Evolutionary conservation across 1,284 basidiomycete genomes (phyloP).

Genomic region (Ceratobasidium sp.): DNA sequence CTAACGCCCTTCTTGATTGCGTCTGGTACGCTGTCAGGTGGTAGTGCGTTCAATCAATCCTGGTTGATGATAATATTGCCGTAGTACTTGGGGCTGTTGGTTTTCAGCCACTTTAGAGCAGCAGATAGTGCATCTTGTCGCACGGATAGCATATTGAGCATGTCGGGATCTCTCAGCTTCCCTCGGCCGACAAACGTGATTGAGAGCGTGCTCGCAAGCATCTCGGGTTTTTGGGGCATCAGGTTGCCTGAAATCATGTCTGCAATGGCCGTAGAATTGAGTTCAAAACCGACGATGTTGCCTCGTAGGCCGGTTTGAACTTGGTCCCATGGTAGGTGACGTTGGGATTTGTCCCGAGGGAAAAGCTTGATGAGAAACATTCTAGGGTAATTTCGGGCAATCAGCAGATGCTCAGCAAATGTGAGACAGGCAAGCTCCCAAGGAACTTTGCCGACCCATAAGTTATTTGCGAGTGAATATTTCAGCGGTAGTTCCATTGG

Average conservation of each 20-base stretch:
- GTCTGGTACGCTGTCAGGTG: conserved; percentile 39
- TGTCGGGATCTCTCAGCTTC: conserved; percentile 53
- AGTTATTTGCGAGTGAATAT: conserved; percentile 56
- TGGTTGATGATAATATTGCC: conserved; percentile 4
- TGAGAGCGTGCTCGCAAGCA: conserved; percentile 57
- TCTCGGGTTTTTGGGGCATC: conserved; percentile 56
- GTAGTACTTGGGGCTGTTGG: conserved; percentile 30
- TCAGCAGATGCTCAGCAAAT: conserved; percentile 55
- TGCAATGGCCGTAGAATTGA: conserved; percentile 53
- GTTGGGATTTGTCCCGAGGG: conserved; percentile 51
- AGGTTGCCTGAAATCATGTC: conserved; percentile 56
- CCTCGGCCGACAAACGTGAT: conserved; percentile 58
- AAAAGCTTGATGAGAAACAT: conserved; percentile 59
- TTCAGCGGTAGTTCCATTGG: conserved; percentile 44
- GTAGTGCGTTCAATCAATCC: conserved; percentile 13
- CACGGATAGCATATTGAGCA: conserved; percentile 55
- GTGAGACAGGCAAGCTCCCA: conserved; percentile 53
- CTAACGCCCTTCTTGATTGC: conserved; percentile 27
- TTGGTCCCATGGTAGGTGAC: conserved; percentile 46
- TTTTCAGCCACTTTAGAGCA: conserved; percentile 51
- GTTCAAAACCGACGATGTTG: conserved; percentile 57
- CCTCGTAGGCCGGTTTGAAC: conserved; percentile 57
- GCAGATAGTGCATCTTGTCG: conserved; percentile 50
- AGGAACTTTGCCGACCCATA: conserved; percentile 60
- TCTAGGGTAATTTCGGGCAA: conserved; percentile 53